Conservation (phyloP, 2,329 filamentous ascomycete genomes). For the Whalleya microplaca region DNA sequence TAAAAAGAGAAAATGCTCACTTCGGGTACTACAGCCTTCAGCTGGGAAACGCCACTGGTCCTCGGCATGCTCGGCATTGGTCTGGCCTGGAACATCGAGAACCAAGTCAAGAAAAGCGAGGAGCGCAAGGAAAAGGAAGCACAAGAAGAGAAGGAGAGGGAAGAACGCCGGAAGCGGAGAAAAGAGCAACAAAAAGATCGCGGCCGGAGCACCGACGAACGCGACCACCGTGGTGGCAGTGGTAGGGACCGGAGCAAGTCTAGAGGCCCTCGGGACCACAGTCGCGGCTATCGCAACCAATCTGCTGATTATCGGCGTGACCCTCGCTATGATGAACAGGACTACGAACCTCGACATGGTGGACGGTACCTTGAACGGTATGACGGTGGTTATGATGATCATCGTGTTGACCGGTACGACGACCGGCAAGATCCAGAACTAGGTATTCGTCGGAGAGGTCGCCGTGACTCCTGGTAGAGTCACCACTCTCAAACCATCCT, state of each 20-base stretch:
- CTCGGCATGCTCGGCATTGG: conserved; percentile 39
- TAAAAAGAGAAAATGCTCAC: too few species aligned
- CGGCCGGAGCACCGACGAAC: background rate
- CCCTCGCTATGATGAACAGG: conserved; percentile 20
- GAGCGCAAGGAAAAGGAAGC: conserved; percentile 37
- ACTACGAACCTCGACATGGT: conserved; percentile 12
- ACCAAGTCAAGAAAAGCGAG: conserved; percentile 40
- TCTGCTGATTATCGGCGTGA: conserved; percentile 16
- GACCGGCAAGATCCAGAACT: conserved; percentile 14
- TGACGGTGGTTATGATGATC: conserved; percentile 13
- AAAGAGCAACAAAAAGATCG: conserved; percentile 10
- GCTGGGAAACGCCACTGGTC: conserved; percentile 41
- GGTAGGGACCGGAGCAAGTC: conserved; percentile 11
- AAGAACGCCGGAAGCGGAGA: conserved; percentile 22
- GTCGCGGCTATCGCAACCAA: conserved; percentile 17
- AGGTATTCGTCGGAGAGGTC: conserved; percentile 20
- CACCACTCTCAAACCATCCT: background rate
- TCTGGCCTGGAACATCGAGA: conserved; percentile 47
- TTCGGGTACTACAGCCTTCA: too few species aligned
- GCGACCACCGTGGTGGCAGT: background rate
- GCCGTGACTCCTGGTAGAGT: conserved; percentile 32
- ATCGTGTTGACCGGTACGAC: conserved; percentile 18
- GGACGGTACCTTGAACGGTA: conserved; percentile 7
- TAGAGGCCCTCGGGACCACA: conserved; percentile 9
- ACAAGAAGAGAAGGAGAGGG: conserved; percentile 25